Base-by-base conservation (phyloP, 129 eudicot genomes). In the Ambrosia artemisiifolia region DNA sequence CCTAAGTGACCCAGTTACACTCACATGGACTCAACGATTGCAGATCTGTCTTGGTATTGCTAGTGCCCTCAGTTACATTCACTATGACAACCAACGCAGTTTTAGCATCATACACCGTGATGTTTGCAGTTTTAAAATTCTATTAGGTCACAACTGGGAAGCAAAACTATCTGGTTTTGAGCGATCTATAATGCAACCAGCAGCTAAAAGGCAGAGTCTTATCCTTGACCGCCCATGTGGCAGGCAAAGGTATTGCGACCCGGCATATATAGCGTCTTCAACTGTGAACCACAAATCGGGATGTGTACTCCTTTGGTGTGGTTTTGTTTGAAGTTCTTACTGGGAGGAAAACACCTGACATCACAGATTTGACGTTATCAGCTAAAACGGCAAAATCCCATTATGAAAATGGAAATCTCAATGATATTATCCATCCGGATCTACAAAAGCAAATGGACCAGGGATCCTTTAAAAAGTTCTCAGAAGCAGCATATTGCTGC, bases 141-240 rank as follows among this genome's bases (percentile, higher is more conserved):
- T 55, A 9, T 55, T 55, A 20, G 62, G 2, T 55, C 34, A 19
- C 34, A 55, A 19, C 14, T 55, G 62, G 62, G 34, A 55, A 7
- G 34, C 62, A 20, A 55, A 55, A 19, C 62, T 55, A 55, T 55
- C 62, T 19, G 62, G 62, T 55, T 55, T 55, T 55, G 62, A 7
- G n/a, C 34, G 19, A 7, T 55, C 62, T 14, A 20, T 1, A 1
- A 19, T 55, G 62, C 62, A 55, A 19, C 62, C 34, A 20, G 13
- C 14, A 55, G 5, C 34, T 19, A 30, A 13, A 3, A 55, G 62
- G 14, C 62, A 19, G 24, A 13, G 34, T 19, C 62, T 55, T 55
- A 33, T 55, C 34, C 34, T 55, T 55, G 34, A 55, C 14, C 10
- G 0, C 0, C 0, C 14, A 55, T 7, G 62, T 55, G 62, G 62